Base-by-base conservation (phyloP, 2,329 filamentous ascomycete genomes). In the Graphilbum ipis-grandicollis region DNA sequence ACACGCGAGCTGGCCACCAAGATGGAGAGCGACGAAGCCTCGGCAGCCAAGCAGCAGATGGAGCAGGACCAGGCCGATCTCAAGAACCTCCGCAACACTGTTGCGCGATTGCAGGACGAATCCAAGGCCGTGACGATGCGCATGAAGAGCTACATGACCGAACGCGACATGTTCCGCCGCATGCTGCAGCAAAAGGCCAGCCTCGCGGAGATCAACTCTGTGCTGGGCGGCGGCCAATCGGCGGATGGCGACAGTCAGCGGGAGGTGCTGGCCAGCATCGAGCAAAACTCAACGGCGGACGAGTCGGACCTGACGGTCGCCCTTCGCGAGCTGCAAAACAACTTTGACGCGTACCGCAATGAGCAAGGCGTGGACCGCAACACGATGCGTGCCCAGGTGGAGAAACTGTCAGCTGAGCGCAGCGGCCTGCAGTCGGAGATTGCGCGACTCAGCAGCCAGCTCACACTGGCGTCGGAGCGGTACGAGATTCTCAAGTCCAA, bases 91-190 rank as follows among this genome's bases (percentile, higher is more conserved):
- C 52, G 52, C 12, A 46, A 47, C 17, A 48, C 48, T 1, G 52
- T 56, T 17, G 38, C 45, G 14, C 49, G 47, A 35, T 54, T 88
- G 54, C 75, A 83, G 40, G 88, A 94, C 44, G 85, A 94, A 52
- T 73, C 93, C 36, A 73, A 78, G 46, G 80, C 80, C 12, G 77
- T 93, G 45, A 74, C 79, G 31, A 75, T 79, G 22, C 82, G 86
- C 39, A 81, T 85, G 44, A 83, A 93, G 60, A 93, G 83, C 54
- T 93, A 93, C 54, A 84, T 90, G 52, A 83, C 85, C 48, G 90
- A 98, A 59, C 78, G 90, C 43, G 88, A 98, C 52, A 94, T 94
- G 73, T 96, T 94, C 75, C 77, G 88, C 18, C 84, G 86, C 36
- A 86, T 96, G 63, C 70, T 94, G 22, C 81, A 88, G 46, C 81